phyloP scores from a whole-genome alignment of 208 protist genomes.

The Crithidia brevicula region DNA sequence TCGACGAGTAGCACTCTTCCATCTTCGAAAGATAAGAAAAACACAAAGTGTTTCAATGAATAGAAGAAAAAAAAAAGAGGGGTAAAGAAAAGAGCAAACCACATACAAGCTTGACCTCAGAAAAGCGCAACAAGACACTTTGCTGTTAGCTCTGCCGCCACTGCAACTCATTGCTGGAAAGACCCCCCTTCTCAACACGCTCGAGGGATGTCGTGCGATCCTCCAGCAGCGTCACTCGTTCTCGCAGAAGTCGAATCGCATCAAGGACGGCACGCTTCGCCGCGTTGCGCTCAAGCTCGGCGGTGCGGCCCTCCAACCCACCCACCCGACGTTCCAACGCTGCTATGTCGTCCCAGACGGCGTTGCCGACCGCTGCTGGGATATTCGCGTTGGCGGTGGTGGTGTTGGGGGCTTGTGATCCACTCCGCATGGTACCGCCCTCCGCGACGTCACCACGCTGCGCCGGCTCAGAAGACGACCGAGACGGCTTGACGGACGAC shows the following conservation, averaged over 20 bases:
- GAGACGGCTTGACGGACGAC: neutral
- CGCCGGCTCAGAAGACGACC: no score
- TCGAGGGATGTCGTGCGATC: slow-evolving; percentile 9
- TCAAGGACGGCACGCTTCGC: slow-evolving; percentile 21
- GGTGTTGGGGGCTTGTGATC: no score
- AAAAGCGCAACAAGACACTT: neutral
- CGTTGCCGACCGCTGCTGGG: neutral
- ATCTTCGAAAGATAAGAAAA: neutral
- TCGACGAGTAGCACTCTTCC: neutral
- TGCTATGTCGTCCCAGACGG: neutral
- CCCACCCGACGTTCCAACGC: slow-evolving; percentile 5
- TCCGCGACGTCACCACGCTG: no score
- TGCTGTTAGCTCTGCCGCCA: neutral
- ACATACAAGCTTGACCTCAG: no score
- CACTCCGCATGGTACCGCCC: no score
- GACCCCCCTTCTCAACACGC: neutral
- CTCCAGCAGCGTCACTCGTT: slow-evolving; percentile 12
- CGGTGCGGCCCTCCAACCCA: slow-evolving; percentile 14
- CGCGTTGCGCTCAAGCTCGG: slow-evolving; percentile 10
- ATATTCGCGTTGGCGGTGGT: neutral
- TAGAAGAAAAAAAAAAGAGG: neutral
- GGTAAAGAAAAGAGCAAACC: neutral
- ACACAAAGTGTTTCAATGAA: no score
- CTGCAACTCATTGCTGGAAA: neutral
- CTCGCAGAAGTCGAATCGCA: slow-evolving; percentile 5